Conservation (phyloP, 2,329 filamentous ascomycete genomes). For the Beauveria sp. region DNA sequence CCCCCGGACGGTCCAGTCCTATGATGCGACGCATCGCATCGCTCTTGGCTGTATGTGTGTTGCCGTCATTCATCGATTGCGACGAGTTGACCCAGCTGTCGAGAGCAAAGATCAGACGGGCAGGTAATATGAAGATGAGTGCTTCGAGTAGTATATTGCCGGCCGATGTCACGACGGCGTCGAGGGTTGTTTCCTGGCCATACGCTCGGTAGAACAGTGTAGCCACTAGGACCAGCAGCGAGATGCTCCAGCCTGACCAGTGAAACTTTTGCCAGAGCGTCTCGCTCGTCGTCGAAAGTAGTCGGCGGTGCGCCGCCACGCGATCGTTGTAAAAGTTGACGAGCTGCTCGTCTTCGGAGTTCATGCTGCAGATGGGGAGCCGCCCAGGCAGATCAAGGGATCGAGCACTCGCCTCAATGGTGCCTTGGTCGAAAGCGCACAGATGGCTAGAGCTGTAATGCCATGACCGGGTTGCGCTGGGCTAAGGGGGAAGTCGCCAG, state of each 20-base stretch:
- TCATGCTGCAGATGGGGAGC: constrained; percentile 24
- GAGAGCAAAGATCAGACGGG: constrained; percentile 47
- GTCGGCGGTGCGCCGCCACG: constrained; percentile 25
- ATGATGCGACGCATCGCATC: constrained; percentile 57
- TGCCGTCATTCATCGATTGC: constrained; percentile 29
- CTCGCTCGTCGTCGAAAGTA: constrained; percentile 20
- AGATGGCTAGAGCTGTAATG: neutral
- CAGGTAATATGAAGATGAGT: constrained; percentile 49
- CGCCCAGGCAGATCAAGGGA: neutral
- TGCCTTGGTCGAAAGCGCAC: constrained; percentile 3
- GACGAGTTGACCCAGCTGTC: constrained; percentile 47
- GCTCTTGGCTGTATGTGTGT: constrained; percentile 52
- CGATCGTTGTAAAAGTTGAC: constrained; percentile 29
- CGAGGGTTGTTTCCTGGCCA: constrained; percentile 25
- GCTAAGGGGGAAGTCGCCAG: neutral
- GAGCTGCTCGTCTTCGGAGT: constrained; percentile 24
- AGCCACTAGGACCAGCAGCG: constrained; percentile 24
- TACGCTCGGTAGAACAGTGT: constrained; percentile 28
- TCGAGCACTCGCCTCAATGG: neutral
- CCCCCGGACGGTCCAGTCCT: constrained; percentile 44
- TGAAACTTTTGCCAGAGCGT: constrained; percentile 24
- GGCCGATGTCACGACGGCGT: constrained; percentile 20
- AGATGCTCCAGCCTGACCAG: constrained; percentile 28
- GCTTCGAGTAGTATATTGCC: constrained; percentile 51
- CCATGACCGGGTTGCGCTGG: neutral